These are phyloP conservation scores for Trichoderma orchidacearum DNA, from an alignment of 495 filamentous ascomycete species.

Conservation along the genomic window DNA sequence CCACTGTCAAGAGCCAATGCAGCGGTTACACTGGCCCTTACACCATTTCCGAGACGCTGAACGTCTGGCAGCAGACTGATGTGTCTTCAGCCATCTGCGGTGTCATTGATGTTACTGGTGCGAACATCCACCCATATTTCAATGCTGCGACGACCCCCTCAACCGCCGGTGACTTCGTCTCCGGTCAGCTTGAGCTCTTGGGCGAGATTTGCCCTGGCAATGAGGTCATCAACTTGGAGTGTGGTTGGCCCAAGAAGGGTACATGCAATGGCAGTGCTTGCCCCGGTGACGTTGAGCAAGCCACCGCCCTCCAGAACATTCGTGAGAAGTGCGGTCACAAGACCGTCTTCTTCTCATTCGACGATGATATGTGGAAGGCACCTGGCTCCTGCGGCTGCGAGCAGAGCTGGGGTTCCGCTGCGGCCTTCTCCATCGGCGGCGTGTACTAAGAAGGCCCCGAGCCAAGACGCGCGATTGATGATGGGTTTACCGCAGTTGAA, in stretches of 20 bases:
- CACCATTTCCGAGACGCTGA: constrained; percentile 79
- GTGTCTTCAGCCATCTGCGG: constrained; percentile 48
- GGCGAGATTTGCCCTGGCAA: constrained; percentile 50
- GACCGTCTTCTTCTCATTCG: constrained; percentile 67
- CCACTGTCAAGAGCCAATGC: constrained; percentile 40
- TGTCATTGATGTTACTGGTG: constrained; percentile 62
- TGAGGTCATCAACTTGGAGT: constrained; percentile 67
- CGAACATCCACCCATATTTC: constrained; percentile 92
- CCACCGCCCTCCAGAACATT: constrained; percentile 55
- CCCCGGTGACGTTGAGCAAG: constrained; percentile 54
- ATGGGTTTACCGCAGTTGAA: neutral
- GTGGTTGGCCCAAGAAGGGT: constrained; percentile 75
- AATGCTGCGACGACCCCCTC: constrained; percentile 47
- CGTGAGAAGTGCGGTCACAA: constrained; percentile 33
- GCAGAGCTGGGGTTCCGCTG: constrained; percentile 56
- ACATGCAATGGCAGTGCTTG: constrained; percentile 54
- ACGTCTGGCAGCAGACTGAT: constrained; percentile 45
- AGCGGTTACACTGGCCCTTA: constrained; percentile 61
- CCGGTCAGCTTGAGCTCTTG: constrained; percentile 49
- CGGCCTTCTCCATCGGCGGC: neutral
- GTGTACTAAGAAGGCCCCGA: neutral
- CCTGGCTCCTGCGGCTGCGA: constrained; percentile 59
- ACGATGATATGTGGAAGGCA: constrained; percentile 72
- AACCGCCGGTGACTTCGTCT: constrained; percentile 61
- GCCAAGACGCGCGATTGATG: neutral